A percentile compares a stretch with the other conserved stretches of the same genome.
Evolutionary conservation across 108 stramenopile genomes (phyloP).

Genomic region (Cyclotella distinguenda): DNA sequence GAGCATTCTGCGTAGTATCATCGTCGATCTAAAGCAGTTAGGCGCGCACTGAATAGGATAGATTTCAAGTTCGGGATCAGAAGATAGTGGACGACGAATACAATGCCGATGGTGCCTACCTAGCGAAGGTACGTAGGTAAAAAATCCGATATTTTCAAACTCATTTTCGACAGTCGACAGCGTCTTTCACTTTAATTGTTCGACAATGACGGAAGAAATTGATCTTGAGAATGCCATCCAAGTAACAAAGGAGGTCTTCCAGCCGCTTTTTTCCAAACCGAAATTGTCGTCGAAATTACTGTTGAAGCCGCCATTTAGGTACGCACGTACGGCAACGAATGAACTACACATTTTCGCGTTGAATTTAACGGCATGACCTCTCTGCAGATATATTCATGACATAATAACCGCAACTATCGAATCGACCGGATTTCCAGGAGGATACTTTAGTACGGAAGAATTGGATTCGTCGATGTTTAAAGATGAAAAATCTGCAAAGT

Average conservation of each 20-base stretch:
- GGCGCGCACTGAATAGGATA: too few relatives aligned
- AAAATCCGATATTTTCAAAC: too few relatives aligned
- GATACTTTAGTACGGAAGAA: slow-evolving; percentile 26
- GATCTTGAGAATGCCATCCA: slow-evolving; percentile 23
- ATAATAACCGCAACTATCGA: slow-evolving; percentile 33
- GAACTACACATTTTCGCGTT: neutral
- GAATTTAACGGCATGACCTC: too few relatives aligned
- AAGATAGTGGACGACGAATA: too few relatives aligned
- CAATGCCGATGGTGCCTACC: too few relatives aligned
- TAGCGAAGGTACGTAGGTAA: too few relatives aligned
- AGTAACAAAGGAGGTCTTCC: slow-evolving; percentile 22
- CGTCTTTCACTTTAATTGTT: too few relatives aligned
- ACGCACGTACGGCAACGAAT: neutral
- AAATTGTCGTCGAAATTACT: slow-evolving; percentile 36
- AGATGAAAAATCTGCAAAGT: slow-evolving; percentile 32
- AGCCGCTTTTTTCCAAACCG: slow-evolving; percentile 41
- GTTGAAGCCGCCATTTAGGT: slow-evolving; percentile 46
- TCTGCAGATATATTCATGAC: slow-evolving; percentile 41
- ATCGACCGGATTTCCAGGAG: slow-evolving; percentile 43
- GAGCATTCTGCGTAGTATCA: too few relatives aligned
- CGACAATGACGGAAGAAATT: neutral
- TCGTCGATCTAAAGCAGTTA: too few relatives aligned
- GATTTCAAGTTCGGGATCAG: too few relatives aligned
- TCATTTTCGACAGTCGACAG: too few relatives aligned
- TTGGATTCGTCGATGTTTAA: slow-evolving; percentile 48